These are phyloP conservation scores for Chalara sp. DNA, from an alignment of 2,329 filamentous ascomycete species.

Conservation along the genomic window DNA sequence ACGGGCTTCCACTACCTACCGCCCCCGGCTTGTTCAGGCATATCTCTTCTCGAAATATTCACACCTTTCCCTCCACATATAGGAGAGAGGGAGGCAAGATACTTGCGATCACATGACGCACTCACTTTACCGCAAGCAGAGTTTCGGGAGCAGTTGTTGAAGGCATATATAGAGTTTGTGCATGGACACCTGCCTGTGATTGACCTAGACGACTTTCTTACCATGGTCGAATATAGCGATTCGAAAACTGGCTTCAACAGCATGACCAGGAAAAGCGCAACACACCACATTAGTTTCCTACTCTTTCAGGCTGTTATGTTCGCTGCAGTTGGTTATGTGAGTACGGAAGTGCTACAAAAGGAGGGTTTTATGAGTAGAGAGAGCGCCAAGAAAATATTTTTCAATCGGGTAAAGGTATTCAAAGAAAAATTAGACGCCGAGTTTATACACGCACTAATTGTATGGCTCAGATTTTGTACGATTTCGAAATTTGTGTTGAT, in stretches of 20 bases:
- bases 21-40: neutral
- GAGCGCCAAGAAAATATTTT: constrained; percentile 11
- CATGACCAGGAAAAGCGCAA: neutral
- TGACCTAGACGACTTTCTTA: constrained; percentile 15
- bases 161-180: constrained; percentile 15
- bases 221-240: constrained; percentile 5
- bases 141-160: constrained; percentile 11
- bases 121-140: constrained; percentile 13
- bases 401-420: constrained; percentile 11
- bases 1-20: neutral
- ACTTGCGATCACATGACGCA: constrained; percentile 9
- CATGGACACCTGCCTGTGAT: constrained; percentile 13
- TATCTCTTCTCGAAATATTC: constrained; percentile 6
- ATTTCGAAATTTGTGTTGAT: constrained; percentile 16
- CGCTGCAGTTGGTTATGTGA: constrained; percentile 12
- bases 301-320: constrained; percentile 20
- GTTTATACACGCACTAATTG: neutral
- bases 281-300: constrained; percentile 11
- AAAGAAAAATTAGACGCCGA: no score
- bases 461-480: constrained; percentile 9
- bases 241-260: no score
- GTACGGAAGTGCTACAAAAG: constrained; percentile 6
- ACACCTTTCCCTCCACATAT: constrained; percentile 7
- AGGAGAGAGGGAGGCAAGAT: no score
- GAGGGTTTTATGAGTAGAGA: constrained; percentile 12